These are phyloP conservation scores for Citrus sp. DNA, from an alignment of 345 rosid species.

Conservation along the genomic window DNA sequence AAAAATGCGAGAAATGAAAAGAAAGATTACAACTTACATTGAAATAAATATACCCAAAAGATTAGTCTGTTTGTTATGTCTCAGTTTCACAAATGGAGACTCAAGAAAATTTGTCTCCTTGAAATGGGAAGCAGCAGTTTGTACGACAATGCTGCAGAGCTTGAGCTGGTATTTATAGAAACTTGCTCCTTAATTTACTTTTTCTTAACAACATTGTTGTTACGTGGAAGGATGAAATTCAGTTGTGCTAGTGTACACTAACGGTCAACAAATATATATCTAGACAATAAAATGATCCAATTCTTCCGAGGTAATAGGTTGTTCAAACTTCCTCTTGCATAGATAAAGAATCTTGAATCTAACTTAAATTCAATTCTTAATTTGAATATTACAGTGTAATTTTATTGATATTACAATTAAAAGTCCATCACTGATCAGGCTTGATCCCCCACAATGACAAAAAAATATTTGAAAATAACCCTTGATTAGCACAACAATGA, in stretches of 20 bases:
- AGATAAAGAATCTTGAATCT: too few relatives aligned
- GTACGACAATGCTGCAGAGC: neutral
- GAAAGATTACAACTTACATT: neutral
- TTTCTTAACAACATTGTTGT: neutral
- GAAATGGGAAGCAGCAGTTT: neutral
- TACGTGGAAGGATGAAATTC: neutral
- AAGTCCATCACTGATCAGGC: too few relatives aligned
- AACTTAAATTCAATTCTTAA: too few relatives aligned
- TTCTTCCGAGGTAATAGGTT: too few relatives aligned
- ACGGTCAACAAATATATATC: neutral
- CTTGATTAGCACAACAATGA: too few relatives aligned
- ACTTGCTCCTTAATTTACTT: neutral
- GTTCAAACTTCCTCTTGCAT: too few relatives aligned
- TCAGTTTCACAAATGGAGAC: neutral
- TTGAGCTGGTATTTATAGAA: conserved; percentile 15
- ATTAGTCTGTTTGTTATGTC: neutral
- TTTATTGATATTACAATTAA: too few relatives aligned
- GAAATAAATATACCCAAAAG: neutral
- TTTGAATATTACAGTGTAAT: too few relatives aligned
- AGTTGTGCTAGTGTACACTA: neutral
- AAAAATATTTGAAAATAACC: too few relatives aligned
- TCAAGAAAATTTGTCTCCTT: neutral
- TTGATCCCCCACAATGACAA: too few relatives aligned
- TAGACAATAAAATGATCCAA: too few relatives aligned
- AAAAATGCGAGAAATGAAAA: neutral